Conservation (phyloP, 768 basidiomycete species). For the Lentinula lateritia region DNA sequence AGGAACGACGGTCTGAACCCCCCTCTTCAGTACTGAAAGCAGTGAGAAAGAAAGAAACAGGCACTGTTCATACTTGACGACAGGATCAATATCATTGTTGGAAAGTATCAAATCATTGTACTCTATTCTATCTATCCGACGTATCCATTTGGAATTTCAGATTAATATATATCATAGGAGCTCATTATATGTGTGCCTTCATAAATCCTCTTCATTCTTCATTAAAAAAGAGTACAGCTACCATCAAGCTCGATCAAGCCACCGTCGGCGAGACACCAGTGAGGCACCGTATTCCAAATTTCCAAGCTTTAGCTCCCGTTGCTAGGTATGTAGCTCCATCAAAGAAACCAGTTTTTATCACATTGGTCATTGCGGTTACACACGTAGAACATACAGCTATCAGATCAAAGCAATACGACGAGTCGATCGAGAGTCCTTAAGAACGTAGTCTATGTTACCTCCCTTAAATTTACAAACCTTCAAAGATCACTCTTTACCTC, state of each 20-base stretch:
- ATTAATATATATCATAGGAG: conserved; percentile 12
- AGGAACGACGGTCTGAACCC: neutral
- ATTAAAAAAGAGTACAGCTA: too few relatives aligned
- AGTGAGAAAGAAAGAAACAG: neutral
- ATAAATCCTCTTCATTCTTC: too few relatives aligned
- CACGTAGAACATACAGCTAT: conserved; percentile 2
- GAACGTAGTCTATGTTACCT: neutral
- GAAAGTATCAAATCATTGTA: neutral
- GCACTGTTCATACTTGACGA: neutral
- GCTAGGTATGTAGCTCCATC: too few relatives aligned
- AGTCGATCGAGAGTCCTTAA: conserved; percentile 7
- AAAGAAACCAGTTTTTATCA: too few relatives aligned
- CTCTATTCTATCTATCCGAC: too few relatives aligned
- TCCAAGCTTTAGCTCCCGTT: too few relatives aligned
- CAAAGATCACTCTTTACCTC: conserved; percentile 10
- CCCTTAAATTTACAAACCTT: neutral
- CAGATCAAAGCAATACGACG: conserved; percentile 9
- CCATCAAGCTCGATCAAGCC: neutral
- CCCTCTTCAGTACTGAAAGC: neutral
- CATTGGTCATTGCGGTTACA: neutral
- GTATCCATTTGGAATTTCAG: neutral
- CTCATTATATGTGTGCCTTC: too few relatives aligned
- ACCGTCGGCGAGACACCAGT: neutral
- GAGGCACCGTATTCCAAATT: neutral
- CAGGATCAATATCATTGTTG: conserved; percentile 3